Conservation (phyloP, 345 rosid genomes). For the Salix caprea region DNA sequence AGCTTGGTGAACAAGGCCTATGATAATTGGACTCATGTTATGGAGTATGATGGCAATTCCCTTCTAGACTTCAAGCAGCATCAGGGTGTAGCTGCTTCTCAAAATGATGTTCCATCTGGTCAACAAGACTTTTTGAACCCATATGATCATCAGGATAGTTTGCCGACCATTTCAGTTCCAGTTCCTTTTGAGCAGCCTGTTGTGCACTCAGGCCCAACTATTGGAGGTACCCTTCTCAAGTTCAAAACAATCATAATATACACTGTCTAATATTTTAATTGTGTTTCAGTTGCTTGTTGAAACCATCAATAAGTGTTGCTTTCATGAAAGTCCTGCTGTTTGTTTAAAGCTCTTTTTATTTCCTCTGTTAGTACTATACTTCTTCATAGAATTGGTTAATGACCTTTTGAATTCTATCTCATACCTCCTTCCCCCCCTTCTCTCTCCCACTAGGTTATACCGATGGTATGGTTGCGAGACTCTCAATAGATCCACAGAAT, state of each 20-base stretch:
- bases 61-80: slow-evolving; percentile 18
- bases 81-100: neutral
- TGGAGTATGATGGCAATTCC: slow-evolving; percentile 27
- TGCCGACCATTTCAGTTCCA: slow-evolving; percentile 40
- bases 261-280: too few species aligned
- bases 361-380: neutral
- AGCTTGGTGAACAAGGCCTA: slow-evolving; percentile 24
- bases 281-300: too few species aligned
- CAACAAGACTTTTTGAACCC: slow-evolving; percentile 21
- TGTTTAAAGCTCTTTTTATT: neutral
- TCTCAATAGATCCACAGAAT: slow-evolving; percentile 45
- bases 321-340: too few species aligned
- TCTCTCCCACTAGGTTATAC: slow-evolving; percentile 39
- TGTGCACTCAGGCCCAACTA: slow-evolving; percentile 40
- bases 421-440: neutral
- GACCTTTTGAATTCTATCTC: slow-evolving; percentile 3
- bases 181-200: slow-evolving; percentile 49
- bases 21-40: slow-evolving; percentile 25
- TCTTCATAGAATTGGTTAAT: neutral
- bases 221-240: slow-evolving; percentile 44
- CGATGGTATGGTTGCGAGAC: slow-evolving; percentile 37
- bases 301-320: too few species aligned
- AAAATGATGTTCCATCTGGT: slow-evolving; percentile 6
- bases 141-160: slow-evolving; percentile 34
- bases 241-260: neutral